These are phyloP conservation scores for Chaetomium fimeti DNA, from an alignment of 495 filamentous ascomycete genomes.

Conservation along the genomic window DNA sequence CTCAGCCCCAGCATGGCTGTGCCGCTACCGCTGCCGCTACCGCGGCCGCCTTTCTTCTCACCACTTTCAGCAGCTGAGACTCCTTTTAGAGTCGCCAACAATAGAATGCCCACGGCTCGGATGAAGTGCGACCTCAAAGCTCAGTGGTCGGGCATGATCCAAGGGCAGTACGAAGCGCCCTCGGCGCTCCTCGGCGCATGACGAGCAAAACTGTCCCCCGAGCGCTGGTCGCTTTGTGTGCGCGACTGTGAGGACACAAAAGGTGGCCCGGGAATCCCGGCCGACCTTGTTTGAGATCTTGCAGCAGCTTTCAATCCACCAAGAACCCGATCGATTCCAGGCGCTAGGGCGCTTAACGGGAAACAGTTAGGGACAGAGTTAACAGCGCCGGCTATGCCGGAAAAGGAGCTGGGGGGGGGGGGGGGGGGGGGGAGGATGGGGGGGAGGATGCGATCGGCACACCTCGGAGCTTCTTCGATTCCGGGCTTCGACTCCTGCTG, in stretches of 20 bases:
- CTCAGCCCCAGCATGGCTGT: slow-evolving; percentile 17
- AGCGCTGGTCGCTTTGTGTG: slow-evolving; percentile 3
- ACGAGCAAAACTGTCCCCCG: not conserved
- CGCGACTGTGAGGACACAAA: not conserved
- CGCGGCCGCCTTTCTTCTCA: not conserved
- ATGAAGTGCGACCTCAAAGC: not conserved
- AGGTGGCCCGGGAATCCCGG: slow-evolving; percentile 1
- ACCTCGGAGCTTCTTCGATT: not conserved
- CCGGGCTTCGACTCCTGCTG: not conserved
- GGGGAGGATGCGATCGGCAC: not conserved
- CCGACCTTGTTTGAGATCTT: not conserved
- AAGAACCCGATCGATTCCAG: not conserved
- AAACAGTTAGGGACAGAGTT: not conserved
- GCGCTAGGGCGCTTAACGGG: not conserved
- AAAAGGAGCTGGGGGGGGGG: not conserved
- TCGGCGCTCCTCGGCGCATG: not conserved
- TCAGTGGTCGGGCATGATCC: too few relatives aligned
- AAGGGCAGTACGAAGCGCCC: not conserved
- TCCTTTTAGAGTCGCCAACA: not conserved
- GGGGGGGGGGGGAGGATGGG: not conserved
- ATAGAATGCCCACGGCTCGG: not conserved
- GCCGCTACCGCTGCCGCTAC: not conserved
- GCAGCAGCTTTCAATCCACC: not conserved
- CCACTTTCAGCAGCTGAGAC: not conserved
- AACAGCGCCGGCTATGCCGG: not conserved